Percentiles rank a stretch among this genome's conserved stretches.
Conservation (phyloP, 202 grass and related monocot species). For the Saccharum hybrid region DNA sequence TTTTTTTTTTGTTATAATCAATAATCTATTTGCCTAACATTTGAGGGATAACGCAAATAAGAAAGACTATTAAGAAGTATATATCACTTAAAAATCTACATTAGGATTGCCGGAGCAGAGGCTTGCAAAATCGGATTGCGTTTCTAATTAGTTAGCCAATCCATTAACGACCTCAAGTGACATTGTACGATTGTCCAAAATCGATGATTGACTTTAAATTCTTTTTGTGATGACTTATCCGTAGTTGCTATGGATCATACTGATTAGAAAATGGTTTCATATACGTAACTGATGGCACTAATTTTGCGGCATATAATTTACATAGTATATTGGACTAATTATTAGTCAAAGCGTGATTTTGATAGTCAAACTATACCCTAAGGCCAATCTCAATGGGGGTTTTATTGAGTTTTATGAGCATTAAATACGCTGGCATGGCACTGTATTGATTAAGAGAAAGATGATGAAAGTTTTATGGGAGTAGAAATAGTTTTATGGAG, state of each 20-base stretch:
- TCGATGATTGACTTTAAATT: too few species aligned
- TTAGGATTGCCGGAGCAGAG: background rate
- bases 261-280: background rate
- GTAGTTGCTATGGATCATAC: background rate
- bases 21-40: background rate
- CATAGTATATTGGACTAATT: background rate
- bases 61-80: background rate
- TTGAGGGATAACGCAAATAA: background rate
- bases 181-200: background rate
- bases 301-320: background rate
- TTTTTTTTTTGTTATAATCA: background rate
- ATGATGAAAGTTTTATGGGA: too few species aligned
- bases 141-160: background rate
- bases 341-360: background rate
- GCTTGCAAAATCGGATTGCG: background rate
- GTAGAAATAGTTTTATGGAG: too few species aligned
- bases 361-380: background rate
- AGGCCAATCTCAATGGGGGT: too few species aligned
- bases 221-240: too few species aligned
- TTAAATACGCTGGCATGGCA: too few species aligned
- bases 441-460: too few species aligned
- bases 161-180: background rate
- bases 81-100: background rate
- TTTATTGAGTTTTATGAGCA: too few species aligned
- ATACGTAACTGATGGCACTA: background rate